Base-by-base conservation (phyloP, 805 yeast species). In the Hanseniaspora meyeri region DNA sequence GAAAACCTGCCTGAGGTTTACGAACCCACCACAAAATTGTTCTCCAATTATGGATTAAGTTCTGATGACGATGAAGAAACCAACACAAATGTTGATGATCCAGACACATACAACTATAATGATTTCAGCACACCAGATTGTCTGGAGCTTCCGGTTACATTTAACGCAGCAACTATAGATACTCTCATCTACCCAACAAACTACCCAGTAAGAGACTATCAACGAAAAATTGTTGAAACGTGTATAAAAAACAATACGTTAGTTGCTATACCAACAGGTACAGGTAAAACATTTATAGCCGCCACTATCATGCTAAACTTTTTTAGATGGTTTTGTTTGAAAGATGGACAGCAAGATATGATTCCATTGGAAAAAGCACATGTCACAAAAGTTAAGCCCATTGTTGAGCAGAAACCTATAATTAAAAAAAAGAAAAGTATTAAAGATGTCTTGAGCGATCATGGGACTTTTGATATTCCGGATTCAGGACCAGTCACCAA, bases 281-380 rank as follows among this genome's bases (percentile, higher is more conserved):
- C 90, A 67, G 99, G 99, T 42, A 93, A 93, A 70, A 93, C 99
- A 0, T 88, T 93, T 61, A 89, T 93, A 64, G 97, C 98, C 1
- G 82, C 95, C 39, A 84, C 95, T 0, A 91, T 91, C 24, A 93
- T 93, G 89, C 74, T 89, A 57, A 93, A 93, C 66, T 93, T 77
- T 70, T 82, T 78, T 62, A 71, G 95, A 50, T 93, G 98, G 98
- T 85, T 51, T 47, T 57, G 56, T 46, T 12, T 51, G 8, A 50
- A 50, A 46, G 51, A 51, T 32, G 43, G 48, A 12, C 45, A 48
- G 24, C 20, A 32, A 14, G 55, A 56, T 32, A 38, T 50, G 19
- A 45, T 51, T 9, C 36, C 42, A 32, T 10, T 36, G 16, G 40
- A 46, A 29, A 38, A 4, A 17, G 10, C 10, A 17, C 6, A 27